Conservation (phyloP, 75 land plant genomes). For the Selaginella moellendorffii region DNA sequence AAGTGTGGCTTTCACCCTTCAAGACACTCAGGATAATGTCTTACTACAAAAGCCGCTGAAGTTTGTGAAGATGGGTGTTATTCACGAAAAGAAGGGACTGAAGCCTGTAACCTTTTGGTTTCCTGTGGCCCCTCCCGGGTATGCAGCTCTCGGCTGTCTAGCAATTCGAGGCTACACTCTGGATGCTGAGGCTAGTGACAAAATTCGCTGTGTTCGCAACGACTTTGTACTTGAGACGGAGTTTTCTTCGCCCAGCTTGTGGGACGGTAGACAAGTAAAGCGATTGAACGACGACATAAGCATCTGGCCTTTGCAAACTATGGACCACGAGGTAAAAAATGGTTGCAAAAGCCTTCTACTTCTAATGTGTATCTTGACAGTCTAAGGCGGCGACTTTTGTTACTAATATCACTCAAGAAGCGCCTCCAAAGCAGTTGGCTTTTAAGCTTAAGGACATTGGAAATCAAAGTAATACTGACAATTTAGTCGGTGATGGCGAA, state of each 20-base stretch:
- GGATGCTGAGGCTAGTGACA: conserved; percentile 17
- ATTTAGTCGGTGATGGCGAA: conserved; percentile 54
- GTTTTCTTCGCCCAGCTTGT: conserved; percentile 58
- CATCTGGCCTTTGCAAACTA: conserved; percentile 47
- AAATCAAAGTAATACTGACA: conserved; percentile 33
- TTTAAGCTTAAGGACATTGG: conserved; percentile 39
- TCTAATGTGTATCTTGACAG: background rate
- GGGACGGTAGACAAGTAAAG: conserved; percentile 51
- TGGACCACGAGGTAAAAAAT: conserved; percentile 52
- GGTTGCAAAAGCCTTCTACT: background rate
- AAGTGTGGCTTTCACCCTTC: conserved; percentile 39
- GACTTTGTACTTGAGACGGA: conserved; percentile 71
- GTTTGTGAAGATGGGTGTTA: conserved; percentile 47
- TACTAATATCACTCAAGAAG: conserved; percentile 12
- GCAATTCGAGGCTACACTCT: conserved; percentile 33
- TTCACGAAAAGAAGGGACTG: conserved; percentile 38
- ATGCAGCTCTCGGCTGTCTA: conserved; percentile 75
- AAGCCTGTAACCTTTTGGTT: conserved; percentile 67
- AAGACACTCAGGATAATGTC: conserved; percentile 39
- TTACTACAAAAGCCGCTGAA: conserved; percentile 41
- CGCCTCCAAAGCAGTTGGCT: conserved; percentile 65
- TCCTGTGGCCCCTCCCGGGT: conserved; percentile 90
- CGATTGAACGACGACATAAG: conserved; percentile 36
- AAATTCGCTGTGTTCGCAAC: conserved; percentile 64
- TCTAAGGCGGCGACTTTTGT: background rate